Evolutionary conservation across 2,329 filamentous ascomycete species (phyloP).

Genomic region (Pseudocercospora ulei): DNA sequence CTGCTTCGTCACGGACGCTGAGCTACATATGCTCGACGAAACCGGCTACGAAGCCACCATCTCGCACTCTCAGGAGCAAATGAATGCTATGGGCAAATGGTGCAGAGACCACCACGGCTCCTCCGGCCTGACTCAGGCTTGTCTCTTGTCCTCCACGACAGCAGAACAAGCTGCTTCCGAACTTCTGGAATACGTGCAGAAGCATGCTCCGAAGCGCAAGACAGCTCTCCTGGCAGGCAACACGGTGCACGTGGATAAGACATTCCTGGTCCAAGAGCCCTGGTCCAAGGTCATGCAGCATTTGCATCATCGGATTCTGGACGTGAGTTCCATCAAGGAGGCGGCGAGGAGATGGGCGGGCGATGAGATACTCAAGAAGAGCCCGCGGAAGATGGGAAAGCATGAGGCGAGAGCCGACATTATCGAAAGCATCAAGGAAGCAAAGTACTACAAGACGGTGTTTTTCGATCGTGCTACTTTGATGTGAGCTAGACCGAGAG

Average conservation of each 20-base stretch:
- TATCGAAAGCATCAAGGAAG: constrained; percentile 87
- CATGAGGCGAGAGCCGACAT: constrained; percentile 87
- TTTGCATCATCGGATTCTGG: constrained; percentile 81
- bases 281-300: constrained; percentile 65
- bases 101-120: constrained; percentile 68
- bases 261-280: constrained; percentile 65
- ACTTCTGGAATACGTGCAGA: constrained; percentile 68
- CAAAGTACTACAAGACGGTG: constrained; percentile 64
- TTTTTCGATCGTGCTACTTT: constrained; percentile 48
- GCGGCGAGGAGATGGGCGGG: constrained; percentile 71
- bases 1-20: constrained; percentile 59
- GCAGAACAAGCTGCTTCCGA: constrained; percentile 60
- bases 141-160: constrained; percentile 62
- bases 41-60: constrained; percentile 71
- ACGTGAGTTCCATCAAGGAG: constrained; percentile 89
- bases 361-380: constrained; percentile 49
- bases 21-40: constrained; percentile 65
- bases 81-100: constrained; percentile 81
- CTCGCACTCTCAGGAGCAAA: constrained; percentile 58
- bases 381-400: constrained; percentile 61
- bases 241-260: constrained; percentile 79
- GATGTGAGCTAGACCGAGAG: too few species aligned
- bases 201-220: constrained; percentile 56
- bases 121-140: constrained; percentile 71
- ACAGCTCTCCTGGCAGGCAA: constrained; percentile 77